Evolutionary conservation across 163 green algal genomes (phyloP).

Genomic region (Chlamydomonas reinhardtii): DNA sequence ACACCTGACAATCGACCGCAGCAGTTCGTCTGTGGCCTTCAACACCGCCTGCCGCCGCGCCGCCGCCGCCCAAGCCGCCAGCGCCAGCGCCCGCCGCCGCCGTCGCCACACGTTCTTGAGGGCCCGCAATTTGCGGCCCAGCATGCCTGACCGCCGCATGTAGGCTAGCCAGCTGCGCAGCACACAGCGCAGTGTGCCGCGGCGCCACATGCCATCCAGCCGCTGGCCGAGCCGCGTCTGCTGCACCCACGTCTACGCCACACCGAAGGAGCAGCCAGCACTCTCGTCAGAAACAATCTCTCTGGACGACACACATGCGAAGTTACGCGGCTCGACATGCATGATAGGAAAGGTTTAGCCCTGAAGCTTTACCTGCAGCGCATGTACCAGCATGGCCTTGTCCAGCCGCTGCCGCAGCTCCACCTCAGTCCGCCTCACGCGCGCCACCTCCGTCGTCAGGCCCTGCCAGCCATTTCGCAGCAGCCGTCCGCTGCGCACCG

Average conservation of each 20-base stretch:
- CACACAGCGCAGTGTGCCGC: constrained; percentile 5
- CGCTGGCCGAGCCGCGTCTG: background rate
- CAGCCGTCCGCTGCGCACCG: background rate
- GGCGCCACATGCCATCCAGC: constrained; percentile 5
- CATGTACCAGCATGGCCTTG: background rate
- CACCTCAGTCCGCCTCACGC: background rate
- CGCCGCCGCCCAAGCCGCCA: constrained; percentile 7
- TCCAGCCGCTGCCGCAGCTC: constrained; percentile 18
- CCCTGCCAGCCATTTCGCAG: constrained; percentile 20
- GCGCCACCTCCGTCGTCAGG: background rate
- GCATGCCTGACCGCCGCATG: background rate
- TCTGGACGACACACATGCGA: too few species aligned
- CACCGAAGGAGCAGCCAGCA: too few species aligned
- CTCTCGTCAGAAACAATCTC: too few species aligned
- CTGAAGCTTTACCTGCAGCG: background rate
- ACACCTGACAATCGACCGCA: too few species aligned
- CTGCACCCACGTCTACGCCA: too few species aligned
- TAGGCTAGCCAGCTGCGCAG: constrained; percentile 22
- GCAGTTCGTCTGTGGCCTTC: background rate
- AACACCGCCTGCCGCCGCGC: constrained; percentile 6
- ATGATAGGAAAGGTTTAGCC: too few species aligned
- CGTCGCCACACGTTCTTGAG: constrained; percentile 3
- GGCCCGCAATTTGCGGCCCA: constrained; percentile 5
- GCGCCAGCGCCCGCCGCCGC: background rate
- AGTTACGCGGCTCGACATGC: too few species aligned